phyloP scores from a whole-genome alignment of 345 rosid genomes.

The Ceriops decandra region DNA sequence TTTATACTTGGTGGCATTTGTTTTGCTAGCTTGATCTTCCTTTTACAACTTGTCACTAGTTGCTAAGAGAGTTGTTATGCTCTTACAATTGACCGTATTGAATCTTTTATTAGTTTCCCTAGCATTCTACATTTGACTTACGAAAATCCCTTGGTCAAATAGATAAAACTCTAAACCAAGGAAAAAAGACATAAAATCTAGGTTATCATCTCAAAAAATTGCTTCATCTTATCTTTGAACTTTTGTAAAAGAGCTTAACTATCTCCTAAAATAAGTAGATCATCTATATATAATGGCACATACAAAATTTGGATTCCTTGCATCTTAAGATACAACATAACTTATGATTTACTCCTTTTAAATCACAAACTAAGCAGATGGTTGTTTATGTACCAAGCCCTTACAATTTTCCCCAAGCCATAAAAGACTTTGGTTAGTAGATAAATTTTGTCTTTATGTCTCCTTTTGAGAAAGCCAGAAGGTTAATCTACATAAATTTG shows the following conservation, averaged over 20 bases:
- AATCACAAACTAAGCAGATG: not conserved
- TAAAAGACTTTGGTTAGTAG: not conserved
- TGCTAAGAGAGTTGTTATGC: no score
- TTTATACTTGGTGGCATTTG: not conserved
- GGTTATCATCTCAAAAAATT: not conserved
- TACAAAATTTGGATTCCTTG: not conserved
- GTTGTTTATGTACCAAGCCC: not conserved
- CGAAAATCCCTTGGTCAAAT: not conserved
- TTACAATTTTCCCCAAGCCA: not conserved
- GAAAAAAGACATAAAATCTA: not conserved
- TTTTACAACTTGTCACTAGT: not conserved
- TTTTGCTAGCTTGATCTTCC: not conserved
- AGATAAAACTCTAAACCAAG: not conserved
- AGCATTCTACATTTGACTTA: not conserved
- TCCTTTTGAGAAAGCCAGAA: not conserved
- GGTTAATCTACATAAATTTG: not conserved
- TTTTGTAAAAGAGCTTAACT: not conserved
- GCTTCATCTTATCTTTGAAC: not conserved
- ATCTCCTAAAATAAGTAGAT: not conserved
- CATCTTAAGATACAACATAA: not conserved
- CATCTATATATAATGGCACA: not conserved
- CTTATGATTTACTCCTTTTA: not conserved
- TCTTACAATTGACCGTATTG: not conserved
- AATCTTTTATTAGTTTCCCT: not conserved
- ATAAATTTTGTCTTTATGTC: not conserved